Evolutionary conservation across 1,284 basidiomycete species (phyloP).

Genomic region (Trametes versicolor): DNA sequence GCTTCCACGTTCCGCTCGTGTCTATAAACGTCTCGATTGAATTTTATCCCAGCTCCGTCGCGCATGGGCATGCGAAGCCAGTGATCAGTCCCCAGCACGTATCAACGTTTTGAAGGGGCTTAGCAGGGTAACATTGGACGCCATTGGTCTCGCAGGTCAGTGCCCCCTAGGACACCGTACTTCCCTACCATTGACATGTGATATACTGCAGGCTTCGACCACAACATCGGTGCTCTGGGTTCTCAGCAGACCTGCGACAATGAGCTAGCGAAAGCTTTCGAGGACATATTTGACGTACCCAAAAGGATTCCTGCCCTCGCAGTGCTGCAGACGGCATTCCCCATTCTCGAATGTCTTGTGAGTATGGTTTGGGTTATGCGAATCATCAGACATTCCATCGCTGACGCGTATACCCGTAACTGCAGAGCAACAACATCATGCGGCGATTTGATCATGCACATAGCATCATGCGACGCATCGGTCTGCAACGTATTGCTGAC

Average conservation of each 20-base stretch:
- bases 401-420: not conserved
- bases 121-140: slow-evolving; percentile 55
- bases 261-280: slow-evolving; percentile 53
- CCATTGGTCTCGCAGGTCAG: slow-evolving; percentile 59
- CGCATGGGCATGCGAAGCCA: slow-evolving; percentile 33
- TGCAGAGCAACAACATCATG: slow-evolving; percentile 14
- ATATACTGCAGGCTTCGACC: slow-evolving; percentile 53
- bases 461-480: slow-evolving; percentile 47
- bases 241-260: slow-evolving; percentile 41
- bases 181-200: not conserved
- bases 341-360: slow-evolving; percentile 26
- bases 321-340: slow-evolving; percentile 23
- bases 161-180: not conserved
- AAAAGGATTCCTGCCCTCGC: slow-evolving; percentile 11
- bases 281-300: slow-evolving; percentile 32
- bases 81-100: slow-evolving; percentile 29
- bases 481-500: slow-evolving; percentile 49
- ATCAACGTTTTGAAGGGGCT: slow-evolving; percentile 55
- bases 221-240: slow-evolving; percentile 53
- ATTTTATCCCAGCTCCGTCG: slow-evolving; percentile 40
- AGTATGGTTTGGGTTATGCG: not conserved
- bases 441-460: slow-evolving; percentile 22
- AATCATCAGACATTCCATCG: too few species aligned
- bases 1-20: not conserved
- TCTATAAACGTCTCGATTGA: not conserved